Conservation (phyloP, 345 rosid species). For the Microcos paniculata region DNA sequence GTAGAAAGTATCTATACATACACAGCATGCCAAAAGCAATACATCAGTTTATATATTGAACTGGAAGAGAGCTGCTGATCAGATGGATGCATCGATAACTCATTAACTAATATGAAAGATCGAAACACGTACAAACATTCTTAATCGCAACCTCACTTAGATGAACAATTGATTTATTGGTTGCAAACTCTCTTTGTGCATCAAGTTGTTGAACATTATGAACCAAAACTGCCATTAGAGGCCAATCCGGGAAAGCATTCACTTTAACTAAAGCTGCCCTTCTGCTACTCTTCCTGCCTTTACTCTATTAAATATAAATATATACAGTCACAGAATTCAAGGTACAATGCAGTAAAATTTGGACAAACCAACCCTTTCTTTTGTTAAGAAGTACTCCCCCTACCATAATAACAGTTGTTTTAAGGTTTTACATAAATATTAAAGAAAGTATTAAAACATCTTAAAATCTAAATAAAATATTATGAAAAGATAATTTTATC, state of each 20-base stretch:
- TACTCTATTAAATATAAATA: slow-evolving; percentile 18
- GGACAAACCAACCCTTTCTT: not conserved
- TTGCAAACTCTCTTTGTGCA: slow-evolving; percentile 66
- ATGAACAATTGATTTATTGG: slow-evolving; percentile 73
- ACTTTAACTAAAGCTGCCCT: slow-evolving; percentile 39
- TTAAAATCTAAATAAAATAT: too few relatives aligned
- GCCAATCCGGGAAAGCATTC: slow-evolving; percentile 68
- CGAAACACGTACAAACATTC: slow-evolving; percentile 59
- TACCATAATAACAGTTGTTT: too few relatives aligned
- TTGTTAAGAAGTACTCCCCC: too few relatives aligned
- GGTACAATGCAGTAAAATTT: not conserved
- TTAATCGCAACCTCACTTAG: slow-evolving; percentile 82
- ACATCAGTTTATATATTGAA: too few relatives aligned
- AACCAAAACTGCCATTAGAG: slow-evolving; percentile 82
- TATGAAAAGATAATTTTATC: too few relatives aligned
- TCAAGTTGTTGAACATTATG: slow-evolving; percentile 74
- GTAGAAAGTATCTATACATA: slow-evolving; percentile 66
- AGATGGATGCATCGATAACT: not conserved
- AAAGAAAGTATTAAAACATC: too few relatives aligned
- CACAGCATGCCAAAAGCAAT: not conserved
- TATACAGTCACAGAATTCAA: not conserved
- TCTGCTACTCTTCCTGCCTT: slow-evolving; percentile 23
- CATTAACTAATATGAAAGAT: not conserved
- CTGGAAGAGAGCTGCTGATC: too few relatives aligned
- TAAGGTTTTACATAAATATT: too few relatives aligned